Evolutionary conservation across 169 alveolate genomes (phyloP), one percentile per base, ranked within the genome.

Genomic region (Plasmodium cynomolgi): DNA sequence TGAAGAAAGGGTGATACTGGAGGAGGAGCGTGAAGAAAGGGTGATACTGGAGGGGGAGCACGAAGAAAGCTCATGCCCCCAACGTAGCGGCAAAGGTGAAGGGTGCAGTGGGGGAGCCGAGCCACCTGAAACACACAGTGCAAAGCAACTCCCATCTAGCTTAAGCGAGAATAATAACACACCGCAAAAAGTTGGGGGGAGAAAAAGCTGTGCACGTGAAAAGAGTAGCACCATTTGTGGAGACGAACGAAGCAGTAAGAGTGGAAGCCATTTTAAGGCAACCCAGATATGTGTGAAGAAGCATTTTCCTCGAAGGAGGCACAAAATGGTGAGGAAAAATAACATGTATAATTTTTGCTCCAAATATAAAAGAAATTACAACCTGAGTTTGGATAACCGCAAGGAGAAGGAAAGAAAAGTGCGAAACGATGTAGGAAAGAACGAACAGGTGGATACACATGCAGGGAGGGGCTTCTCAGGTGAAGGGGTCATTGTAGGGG

Each of bases 331-430:
- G 7, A 71, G 50, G 44, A 73, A 72, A 44, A 41, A 84, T 23
- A 84, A 9, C 13, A 72, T 73, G 62, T 29, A 71, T 34, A 86
- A 86, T 77, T 71, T 75, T 26, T 77, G 26, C 81, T 86, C 47
- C 26, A 75, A 86, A 26, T 77, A 50, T n/a, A 75, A 75, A 41
- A 75, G 68, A 29, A 77, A 79, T 86, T 86, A 86, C 71, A 86
- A 86, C 47, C 86, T 86, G 8, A 86, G 93, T 33, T 29, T 86
- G 31, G 44, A n/a, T 62, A 73, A 81, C 20, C 86, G 62, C 23
- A 81, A 81, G n/a, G 23, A 20, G 72, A 41, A 41, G n/a, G 44
- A 31, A 56, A 56, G 37, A 58, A 58, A 56, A 56, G 41, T 54
- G 41, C 33, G 50, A 58, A 50, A 23, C 71, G 11, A 29, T 62